A percentile compares a stretch with the other conserved stretches of the same genome.
phyloP scores from a whole-genome alignment of 2,329 filamentous ascomycete genomes.

The Diaporthe australafricana region DNA sequence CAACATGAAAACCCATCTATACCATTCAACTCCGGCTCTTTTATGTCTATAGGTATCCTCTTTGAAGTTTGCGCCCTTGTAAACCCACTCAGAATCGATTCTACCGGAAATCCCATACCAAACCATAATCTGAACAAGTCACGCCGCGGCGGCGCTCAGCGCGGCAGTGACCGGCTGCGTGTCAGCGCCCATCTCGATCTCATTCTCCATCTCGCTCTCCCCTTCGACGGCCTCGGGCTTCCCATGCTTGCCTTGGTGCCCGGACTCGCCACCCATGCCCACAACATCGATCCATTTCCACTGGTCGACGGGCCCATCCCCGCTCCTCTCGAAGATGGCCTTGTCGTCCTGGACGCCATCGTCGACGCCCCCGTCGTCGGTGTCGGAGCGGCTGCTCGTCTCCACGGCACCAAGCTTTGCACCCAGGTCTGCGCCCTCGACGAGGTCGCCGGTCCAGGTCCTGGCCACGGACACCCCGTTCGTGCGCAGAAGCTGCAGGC shows the following conservation, averaged over 20 bases:
- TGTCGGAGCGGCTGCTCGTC: constrained; percentile 22
- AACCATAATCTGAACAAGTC: neutral
- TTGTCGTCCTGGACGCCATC: constrained; percentile 60
- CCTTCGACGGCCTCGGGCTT: constrained; percentile 39
- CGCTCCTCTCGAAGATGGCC: constrained; percentile 61
- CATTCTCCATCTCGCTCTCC: constrained; percentile 50
- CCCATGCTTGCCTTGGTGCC: constrained; percentile 37
- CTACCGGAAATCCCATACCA: neutral
- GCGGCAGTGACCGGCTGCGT: neutral
- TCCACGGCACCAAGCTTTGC: constrained; percentile 46
- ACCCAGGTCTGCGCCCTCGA: constrained; percentile 57
- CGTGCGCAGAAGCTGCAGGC: constrained; percentile 66
- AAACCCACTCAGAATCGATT: neutral
- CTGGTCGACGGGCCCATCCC: constrained; percentile 50
- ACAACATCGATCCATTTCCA: constrained; percentile 67
- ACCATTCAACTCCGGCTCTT: neutral
- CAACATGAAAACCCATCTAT: neutral
- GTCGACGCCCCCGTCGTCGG: constrained; percentile 38
- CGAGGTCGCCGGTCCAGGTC: constrained; percentile 62
- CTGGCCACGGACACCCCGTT: constrained; percentile 61
- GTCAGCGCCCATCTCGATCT: constrained; percentile 45
- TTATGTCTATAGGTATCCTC: constrained; percentile 1
- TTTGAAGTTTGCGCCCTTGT: neutral
- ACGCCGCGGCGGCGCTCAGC: constrained; percentile 2
- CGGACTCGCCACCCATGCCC: constrained; percentile 55